Evolutionary conservation across 2,329 filamentous ascomycete species (phyloP).

Genomic region (Calycina marina): DNA sequence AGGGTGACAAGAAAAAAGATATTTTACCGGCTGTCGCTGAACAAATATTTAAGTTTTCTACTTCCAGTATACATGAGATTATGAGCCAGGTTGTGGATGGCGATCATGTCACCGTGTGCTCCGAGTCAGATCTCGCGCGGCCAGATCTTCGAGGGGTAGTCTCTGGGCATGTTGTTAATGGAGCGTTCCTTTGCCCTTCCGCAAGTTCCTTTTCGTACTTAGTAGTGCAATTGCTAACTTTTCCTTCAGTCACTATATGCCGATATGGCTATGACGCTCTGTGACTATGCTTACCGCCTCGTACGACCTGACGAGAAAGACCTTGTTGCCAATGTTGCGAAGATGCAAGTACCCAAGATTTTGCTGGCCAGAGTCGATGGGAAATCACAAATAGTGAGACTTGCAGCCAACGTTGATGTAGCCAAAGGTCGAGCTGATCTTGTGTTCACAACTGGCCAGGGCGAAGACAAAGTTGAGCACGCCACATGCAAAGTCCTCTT

Average conservation of each 20-base stretch:
- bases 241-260: conserved; percentile 31
- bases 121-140: conserved; percentile 40
- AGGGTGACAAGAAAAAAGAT: conserved; percentile 34
- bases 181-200: conserved; percentile 40
- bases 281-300: conserved; percentile 53
- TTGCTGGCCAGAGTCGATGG: conserved; percentile 37
- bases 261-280: conserved; percentile 47
- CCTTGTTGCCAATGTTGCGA: conserved; percentile 46
- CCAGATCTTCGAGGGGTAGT: conserved; percentile 38
- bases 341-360: conserved; percentile 56
- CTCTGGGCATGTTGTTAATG: conserved; percentile 44
- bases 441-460: conserved; percentile 44
- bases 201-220: conserved; percentile 19
- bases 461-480: conserved; percentile 43
- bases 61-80: conserved; percentile 40
- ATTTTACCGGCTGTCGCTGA: conserved; percentile 6
- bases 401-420: conserved; percentile 44
- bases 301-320: conserved; percentile 39
- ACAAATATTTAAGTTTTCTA: conserved; percentile 31
- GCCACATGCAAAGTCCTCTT: conserved; percentile 47
- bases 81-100: conserved; percentile 37
- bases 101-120: conserved; percentile 34
- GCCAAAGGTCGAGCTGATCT: conserved; percentile 39
- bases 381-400: conserved; percentile 42
- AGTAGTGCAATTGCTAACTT: conserved; percentile 2